phyloP scores from a whole-genome alignment of 352 stramenopile species.

The Thraustochytrium striatum region DNA sequence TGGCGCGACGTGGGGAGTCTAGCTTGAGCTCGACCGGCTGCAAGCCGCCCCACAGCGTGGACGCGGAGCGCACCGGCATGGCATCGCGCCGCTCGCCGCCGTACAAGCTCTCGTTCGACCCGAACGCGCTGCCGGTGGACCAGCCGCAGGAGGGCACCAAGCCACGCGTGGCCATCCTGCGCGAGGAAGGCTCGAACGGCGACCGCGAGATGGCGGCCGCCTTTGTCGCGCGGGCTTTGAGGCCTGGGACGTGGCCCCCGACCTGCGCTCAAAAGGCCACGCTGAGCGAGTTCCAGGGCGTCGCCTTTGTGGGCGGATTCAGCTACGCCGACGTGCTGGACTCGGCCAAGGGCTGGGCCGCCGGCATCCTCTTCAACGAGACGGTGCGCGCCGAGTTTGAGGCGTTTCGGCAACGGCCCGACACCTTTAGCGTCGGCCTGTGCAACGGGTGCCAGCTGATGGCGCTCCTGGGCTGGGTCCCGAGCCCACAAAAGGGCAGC shows the following conservation, averaged over 20 bases:
- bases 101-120: constrained; percentile 56
- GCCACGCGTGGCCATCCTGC: constrained; percentile 90
- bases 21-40: constrained; percentile 95
- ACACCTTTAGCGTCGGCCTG: constrained; percentile 98
- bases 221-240: constrained; percentile 90
- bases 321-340: constrained; percentile 97
- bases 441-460: constrained; percentile 99
- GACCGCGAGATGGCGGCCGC: constrained; percentile 97
- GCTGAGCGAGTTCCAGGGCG: constrained; percentile 89
- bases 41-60: constrained; percentile 93
- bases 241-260: too few species aligned
- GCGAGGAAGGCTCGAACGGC: constrained; percentile 97
- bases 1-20: constrained; percentile 88
- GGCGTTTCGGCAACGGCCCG: constrained; percentile 83
- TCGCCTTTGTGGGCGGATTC: constrained; percentile 98
- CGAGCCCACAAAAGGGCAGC: too few species aligned
- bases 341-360: constrained; percentile 96
- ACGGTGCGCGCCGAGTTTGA: constrained; percentile 92
- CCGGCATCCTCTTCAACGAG: constrained; percentile 93
- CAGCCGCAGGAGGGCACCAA: constrained; percentile 55
- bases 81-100: constrained; percentile 72
- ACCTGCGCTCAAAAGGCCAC: constrained; percentile 83
- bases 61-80: constrained; percentile 85
- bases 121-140: constrained; percentile 70
- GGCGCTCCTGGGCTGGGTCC: constrained; percentile 95